These are phyloP conservation scores for Paecilomyces formosus DNA, from an alignment of 2,329 filamentous ascomycete species.

Conservation along the genomic window DNA sequence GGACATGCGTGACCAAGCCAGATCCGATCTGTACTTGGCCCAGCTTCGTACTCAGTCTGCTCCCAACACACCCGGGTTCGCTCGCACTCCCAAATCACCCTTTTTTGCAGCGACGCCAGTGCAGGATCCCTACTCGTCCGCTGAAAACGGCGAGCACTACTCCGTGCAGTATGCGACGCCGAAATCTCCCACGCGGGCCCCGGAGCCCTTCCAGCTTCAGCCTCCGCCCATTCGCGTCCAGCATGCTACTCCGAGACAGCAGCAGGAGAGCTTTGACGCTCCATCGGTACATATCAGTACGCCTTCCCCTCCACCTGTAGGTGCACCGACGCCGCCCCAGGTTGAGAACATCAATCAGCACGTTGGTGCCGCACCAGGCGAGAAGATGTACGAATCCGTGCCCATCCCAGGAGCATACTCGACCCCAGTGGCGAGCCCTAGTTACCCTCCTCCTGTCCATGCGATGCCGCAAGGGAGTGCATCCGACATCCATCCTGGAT, in stretches of 20 bases:
- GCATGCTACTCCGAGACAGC: conserved; percentile 64
- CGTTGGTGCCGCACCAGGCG: conserved; percentile 64
- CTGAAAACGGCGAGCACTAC: conserved; percentile 45
- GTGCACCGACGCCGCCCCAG: conserved; percentile 18
- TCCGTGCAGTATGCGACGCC: conserved; percentile 51
- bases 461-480: background rate
- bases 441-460: conserved; percentile 21
- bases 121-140: conserved; percentile 39
- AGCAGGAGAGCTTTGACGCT: conserved; percentile 56
- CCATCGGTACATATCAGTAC: conserved; percentile 8
- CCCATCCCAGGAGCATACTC: conserved; percentile 83
- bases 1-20: conserved; percentile 88
- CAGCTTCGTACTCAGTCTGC: conserved; percentile 78
- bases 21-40: conserved; percentile 89
- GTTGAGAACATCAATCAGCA: conserved; percentile 52
- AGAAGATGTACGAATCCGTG: conserved; percentile 76
- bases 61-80: conserved; percentile 88
- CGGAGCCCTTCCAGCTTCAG: conserved; percentile 73
- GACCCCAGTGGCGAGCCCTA: conserved; percentile 37
- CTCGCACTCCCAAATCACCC: conserved; percentile 54
- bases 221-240: conserved; percentile 73
- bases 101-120: conserved; percentile 28
- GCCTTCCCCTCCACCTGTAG: conserved; percentile 14
- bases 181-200: conserved; percentile 51
- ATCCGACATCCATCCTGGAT: background rate